These are phyloP conservation scores for Phaeodactylum tricornutum DNA, from an alignment of 108 stramenopile species.

Conservation along the genomic window DNA sequence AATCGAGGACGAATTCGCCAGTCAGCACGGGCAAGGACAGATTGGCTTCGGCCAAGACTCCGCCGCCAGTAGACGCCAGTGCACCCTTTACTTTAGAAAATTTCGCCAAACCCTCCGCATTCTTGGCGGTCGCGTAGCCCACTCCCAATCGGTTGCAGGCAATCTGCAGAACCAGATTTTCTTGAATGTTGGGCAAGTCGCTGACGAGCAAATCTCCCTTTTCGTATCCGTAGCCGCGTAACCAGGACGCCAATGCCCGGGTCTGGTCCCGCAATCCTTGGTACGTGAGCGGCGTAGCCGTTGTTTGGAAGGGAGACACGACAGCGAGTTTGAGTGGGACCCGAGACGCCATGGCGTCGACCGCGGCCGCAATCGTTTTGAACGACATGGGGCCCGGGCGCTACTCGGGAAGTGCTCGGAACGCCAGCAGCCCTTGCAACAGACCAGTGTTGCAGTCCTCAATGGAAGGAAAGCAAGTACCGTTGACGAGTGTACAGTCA, in stretches of 20 bases:
- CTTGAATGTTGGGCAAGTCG: conserved; percentile 30
- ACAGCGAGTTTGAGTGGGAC: conserved; percentile 15
- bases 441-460: too few relatives aligned
- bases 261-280: conserved; percentile 16
- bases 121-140: conserved; percentile 21
- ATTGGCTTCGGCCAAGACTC: conserved; percentile 21
- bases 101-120: conserved; percentile 19
- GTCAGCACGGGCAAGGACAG: conserved; percentile 13
- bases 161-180: conserved; percentile 31
- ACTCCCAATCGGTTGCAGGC: conserved; percentile 37
- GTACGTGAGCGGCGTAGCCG: conserved; percentile 15
- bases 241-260: conserved; percentile 17
- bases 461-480: too few relatives aligned
- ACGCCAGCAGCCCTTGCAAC: too few relatives aligned
- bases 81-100: conserved; percentile 22
- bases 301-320: conserved; percentile 21
- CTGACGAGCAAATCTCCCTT: conserved; percentile 23
- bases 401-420: too few relatives aligned
- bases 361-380: conserved; percentile 24
- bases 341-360: conserved; percentile 21
- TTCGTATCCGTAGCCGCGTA: conserved; percentile 22
- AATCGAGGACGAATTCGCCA: conserved; percentile 21
- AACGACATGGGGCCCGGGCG: too few relatives aligned
- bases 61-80: conserved; percentile 2
- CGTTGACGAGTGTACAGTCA: too few relatives aligned